Evolutionary conservation across 129 eudicot genomes (phyloP), one percentile per base, ranked within the genome.

Genomic region (Chrysanthemum makinoi): DNA sequence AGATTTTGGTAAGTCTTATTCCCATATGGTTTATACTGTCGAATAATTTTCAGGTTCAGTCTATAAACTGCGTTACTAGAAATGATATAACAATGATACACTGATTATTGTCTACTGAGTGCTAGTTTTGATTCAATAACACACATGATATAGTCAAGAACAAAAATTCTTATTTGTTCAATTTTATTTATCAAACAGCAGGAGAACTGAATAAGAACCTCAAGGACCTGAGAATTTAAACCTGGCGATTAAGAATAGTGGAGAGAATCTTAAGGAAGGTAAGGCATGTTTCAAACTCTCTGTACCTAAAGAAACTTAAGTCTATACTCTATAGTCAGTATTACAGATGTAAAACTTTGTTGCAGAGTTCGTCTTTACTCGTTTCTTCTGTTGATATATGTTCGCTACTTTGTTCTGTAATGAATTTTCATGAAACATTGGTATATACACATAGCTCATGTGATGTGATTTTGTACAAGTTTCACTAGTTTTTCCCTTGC

Each of bases 231-330:
- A 26, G 3, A 20, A 20, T 20, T 20, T 20, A 20, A 20, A 20
- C 22, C 22, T 20, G 22, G 22, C 3, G 30, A 26, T 26, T 2
- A 3, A 26, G 30, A 26, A 26, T 26, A 26, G 30, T 26, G 30
- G 73, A 13, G 73, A 68, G 73, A 68, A 68, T 10, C 73, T 51
- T 49, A 68, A 28, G 73, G 62, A 49, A 52, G 49, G 26, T 35
- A 55, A 68, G 72, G 28, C 28, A 33, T 2, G 18, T 66, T 26
- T 47, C 35, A 26, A 26, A 26, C 30, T 26, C 30, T 3, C 2
- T 1, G 17, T 58, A 69, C 24, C 53, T 69, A 69, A 70, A 70
- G 43, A 48, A 70, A 55, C 17, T 58, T 43, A 9, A 44, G 16
- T 65, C 5, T 49, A 19, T 26, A 26, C 3, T 26, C 30, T 26